A percentile compares a stretch with the other conserved stretches of the same genome.
Evolutionary conservation across 352 stramenopile species (phyloP).

Genomic region (Phytophthora uliginosa): DNA sequence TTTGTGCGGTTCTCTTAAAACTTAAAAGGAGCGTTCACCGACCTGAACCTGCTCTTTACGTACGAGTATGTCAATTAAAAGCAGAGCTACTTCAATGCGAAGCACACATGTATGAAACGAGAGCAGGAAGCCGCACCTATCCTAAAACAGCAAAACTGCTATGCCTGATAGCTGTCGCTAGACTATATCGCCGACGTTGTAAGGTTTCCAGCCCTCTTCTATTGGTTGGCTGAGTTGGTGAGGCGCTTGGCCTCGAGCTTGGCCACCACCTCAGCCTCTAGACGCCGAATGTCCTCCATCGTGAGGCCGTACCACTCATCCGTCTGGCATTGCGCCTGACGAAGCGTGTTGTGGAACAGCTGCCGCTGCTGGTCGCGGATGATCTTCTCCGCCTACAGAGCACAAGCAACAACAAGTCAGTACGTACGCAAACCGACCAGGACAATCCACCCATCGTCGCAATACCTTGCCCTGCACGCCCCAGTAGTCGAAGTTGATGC

Average conservation of each 20-base stretch:
- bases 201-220: conserved; percentile 29
- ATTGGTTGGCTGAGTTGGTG: conserved; percentile 51
- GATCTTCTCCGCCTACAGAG: conserved; percentile 70
- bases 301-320: conserved; percentile 87
- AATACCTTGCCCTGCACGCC: conserved; percentile 79
- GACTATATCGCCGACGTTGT: conserved; percentile 12
- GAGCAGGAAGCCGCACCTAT: conserved; percentile 13
- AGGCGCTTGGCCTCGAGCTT: conserved; percentile 84
- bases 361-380: conserved; percentile 88
- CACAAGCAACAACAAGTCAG: conserved; percentile 1
- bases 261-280: conserved; percentile 77
- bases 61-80: not conserved
- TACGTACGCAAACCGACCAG: not conserved
- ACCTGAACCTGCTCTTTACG: not conserved
- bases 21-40: too few species aligned
- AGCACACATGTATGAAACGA: conserved; percentile 19
- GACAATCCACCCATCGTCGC: not conserved
- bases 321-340: conserved; percentile 81
- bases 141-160: conserved; percentile 19
- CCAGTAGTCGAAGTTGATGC: conserved; percentile 93
- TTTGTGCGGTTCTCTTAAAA: too few species aligned
- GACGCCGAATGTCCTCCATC: conserved; percentile 87
- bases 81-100: not conserved
- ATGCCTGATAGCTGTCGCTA: conserved; percentile 23
- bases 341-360: conserved; percentile 81